Base-by-base conservation (phyloP, 768 basidiomycete genomes). In the Asterophora lycoperdoides region DNA sequence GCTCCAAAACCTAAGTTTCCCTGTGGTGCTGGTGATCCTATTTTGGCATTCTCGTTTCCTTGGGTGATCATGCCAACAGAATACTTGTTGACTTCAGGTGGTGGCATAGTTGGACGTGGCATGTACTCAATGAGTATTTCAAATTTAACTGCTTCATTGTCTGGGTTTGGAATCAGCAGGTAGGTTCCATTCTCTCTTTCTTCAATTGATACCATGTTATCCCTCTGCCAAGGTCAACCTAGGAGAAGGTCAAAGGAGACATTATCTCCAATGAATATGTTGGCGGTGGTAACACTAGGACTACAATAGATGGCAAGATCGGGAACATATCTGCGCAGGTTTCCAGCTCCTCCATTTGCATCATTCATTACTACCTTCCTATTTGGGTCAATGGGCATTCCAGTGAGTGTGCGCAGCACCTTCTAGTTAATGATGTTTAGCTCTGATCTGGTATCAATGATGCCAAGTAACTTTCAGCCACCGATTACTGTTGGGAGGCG, bases 371-470 rank as follows among this genome's bases (percentile, higher is more conserved):
- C 15, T 4, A 44, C 29, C 11, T 15, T 32, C 7, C 29, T 15
- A 5, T 34, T 19, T 3, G 43, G 43, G 34, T 44, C 33, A 14
- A 44, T 34, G 3, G 43, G 43, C 17, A 19, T 19, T 33, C 32
- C 29, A 5, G 15, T 44, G 7, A 44, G 18, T 14, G 4, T 17
- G 4, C 33, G 43, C 5, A 32, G 10, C 11, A 44, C 17, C 7
- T 44, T 34, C 19, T 34, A 7, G 13, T 39, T 43, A 26, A 43
- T 32, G 30, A 43, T 26, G n/a, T 43, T 43, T 3, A 43, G 28
- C 20, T 43, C 26, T 28, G 41, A 43, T 43, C 41, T 26, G 30
- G 41, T 43, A n/a, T 43, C 41, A 26, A 43, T 28, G n/a, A 43
- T 28, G 8, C 26, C 41, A 5, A 29, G 8, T 8, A 28, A 7